Conservation (phyloP, 345 rosid genomes). For the Eucalyptus albens region DNA sequence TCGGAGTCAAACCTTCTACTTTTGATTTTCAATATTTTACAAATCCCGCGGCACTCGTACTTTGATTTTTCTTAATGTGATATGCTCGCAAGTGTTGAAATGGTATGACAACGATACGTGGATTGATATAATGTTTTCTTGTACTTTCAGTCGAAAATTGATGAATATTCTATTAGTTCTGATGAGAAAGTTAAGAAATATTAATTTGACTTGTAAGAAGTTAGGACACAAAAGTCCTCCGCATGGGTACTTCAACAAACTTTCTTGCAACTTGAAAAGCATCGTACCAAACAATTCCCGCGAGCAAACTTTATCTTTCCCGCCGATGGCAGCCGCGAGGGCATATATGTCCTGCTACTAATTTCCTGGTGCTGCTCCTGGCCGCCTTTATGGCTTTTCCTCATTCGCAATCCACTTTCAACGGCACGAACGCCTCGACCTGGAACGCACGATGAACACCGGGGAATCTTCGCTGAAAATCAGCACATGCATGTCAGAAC, state of each 20-base stretch:
- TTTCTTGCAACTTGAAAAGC: not conserved
- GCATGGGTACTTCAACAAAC: not conserved
- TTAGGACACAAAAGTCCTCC: not conserved
- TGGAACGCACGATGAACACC: not conserved
- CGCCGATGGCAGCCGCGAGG: no score
- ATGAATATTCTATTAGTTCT: not conserved
- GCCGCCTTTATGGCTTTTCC: not conserved
- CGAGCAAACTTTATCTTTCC: not conserved
- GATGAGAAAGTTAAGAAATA: not conserved
- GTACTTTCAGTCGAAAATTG: not conserved
- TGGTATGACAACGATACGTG: not conserved
- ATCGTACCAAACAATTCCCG: not conserved
- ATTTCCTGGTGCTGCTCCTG: not conserved
- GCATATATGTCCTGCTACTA: not conserved
- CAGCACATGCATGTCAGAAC: not conserved
- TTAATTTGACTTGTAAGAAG: not conserved
- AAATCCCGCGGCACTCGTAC: fast-evolving
- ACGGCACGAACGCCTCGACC: not conserved
- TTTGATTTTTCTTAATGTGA: not conserved
- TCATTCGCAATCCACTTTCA: not conserved
- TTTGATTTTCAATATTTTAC: not conserved
- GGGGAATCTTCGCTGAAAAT: not conserved
- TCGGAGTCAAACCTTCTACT: not conserved
- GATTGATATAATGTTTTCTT: not conserved
- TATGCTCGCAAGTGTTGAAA: not conserved